Base-by-base conservation (phyloP, 202 grass and related monocot genomes). In the Elaeis oleifera region DNA sequence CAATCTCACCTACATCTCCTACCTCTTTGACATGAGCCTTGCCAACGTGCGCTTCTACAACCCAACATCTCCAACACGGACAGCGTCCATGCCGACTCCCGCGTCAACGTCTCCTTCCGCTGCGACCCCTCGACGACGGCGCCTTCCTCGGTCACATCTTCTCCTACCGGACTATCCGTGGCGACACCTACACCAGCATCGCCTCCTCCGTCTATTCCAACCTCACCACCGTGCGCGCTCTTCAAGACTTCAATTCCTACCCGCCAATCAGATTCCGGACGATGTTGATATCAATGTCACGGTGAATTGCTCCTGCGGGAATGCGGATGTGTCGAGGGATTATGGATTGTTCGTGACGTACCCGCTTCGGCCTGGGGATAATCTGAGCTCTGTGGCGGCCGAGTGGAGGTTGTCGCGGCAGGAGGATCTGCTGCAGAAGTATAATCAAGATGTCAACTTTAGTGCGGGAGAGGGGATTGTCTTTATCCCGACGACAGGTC, bases 291-390 rank as follows among this genome's bases (percentile, higher is more conserved):
- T 73, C 59, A 31, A 21, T 23, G 70, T 73, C 27, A 18, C 51
- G 5, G 50, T 73, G 7, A 73, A 63, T 23, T 73, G 70, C 59
- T 73, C 59, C n/a, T 73, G 70, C 24, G 70, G 59, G 5, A 18
- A 73, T 24, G 18, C 18, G 13, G 50, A 28, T 26, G 70, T 73
- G 50, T 63, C 49, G 9, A 62, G 18, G 25, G 59, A 36, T 14
- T 73, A 73, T 19, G 70, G 70, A 6, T 19, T 63, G 25, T 63
- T 73, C 59, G 59, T 62, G 26, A 73, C 59, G 31, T 73, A 73
- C 59, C 70, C 70, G 28, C 58, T 73, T 26, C 59, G 3, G 2
- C 49, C 50, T 19, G 59, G 50, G 49, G 70, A 73, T 14, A 73
- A 31, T 27, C 58, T 73, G 50, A 28, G n/a, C 3, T 44, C 70